A percentile compares a stretch with the other conserved stretches of the same genome.
These are phyloP conservation scores for Porodaedalea pini DNA, from an alignment of 1,284 basidiomycete species.

Conservation along the genomic window DNA sequence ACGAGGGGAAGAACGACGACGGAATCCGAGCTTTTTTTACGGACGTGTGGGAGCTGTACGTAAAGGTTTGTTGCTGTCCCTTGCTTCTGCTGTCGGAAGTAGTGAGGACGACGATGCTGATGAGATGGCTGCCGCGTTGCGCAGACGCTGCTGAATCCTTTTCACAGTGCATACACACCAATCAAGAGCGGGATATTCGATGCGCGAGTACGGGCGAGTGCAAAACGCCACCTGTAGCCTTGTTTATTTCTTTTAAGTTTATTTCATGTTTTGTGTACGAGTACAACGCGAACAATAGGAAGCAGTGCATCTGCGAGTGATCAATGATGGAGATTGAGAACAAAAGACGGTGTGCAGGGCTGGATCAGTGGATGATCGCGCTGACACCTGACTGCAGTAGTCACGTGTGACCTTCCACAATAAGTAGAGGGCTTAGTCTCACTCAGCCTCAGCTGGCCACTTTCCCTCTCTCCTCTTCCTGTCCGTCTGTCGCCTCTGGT, in stretches of 20 bases:
- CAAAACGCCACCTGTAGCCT: conserved; percentile 59
- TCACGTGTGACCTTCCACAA: too few species aligned
- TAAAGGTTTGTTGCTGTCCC: conserved; percentile 64
- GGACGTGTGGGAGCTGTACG: conserved; percentile 93
- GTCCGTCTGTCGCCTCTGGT: conserved; percentile 25
- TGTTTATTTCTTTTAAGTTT: background rate
- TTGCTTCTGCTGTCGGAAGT: too few species aligned
- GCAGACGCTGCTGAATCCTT: conserved; percentile 87
- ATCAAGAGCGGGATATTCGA: conserved; percentile 84
- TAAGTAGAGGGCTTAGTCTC: background rate
- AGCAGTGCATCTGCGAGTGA: too few species aligned
- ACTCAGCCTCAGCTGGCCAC: conserved; percentile 6
- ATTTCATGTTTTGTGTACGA: too few species aligned
- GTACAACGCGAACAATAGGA: too few species aligned
- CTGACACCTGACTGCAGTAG: too few species aligned
- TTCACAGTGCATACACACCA: conserved; percentile 83
- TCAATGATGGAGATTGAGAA: too few species aligned
- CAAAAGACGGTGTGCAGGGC: background rate
- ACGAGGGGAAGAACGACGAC: conserved; percentile 94
- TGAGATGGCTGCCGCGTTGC: background rate
- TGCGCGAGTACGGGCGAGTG: conserved; percentile 75
- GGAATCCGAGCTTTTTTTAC: conserved; percentile 87
- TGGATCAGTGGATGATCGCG: too few species aligned
- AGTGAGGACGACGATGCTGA: conserved; percentile 1
- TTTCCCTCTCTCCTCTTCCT: conserved; percentile 27